phyloP scores from a whole-genome alignment of 495 filamentous ascomycete genomes.

The Penicillium chermesinum region DNA sequence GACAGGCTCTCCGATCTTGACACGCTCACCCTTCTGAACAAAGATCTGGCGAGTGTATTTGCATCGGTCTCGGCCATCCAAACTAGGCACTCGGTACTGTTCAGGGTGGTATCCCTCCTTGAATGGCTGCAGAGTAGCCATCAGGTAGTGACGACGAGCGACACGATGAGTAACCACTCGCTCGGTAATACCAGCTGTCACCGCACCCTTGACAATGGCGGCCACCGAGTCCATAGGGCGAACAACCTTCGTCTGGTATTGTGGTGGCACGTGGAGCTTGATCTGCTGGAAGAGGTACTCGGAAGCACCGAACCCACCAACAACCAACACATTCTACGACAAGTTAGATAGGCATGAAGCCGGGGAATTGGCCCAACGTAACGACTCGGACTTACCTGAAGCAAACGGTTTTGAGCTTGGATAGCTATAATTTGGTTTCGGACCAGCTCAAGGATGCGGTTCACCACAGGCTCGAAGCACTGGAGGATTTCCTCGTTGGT shows the following conservation, averaged over 20 bases:
- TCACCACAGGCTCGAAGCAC: constrained; percentile 76
- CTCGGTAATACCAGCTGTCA: constrained; percentile 92
- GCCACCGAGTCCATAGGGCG: constrained; percentile 82
- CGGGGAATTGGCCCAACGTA: not conserved
- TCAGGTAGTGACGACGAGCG: constrained; percentile 96
- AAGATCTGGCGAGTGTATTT: constrained; percentile 99
- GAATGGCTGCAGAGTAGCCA: constrained; percentile 98
- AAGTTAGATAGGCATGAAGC: constrained; percentile 18
- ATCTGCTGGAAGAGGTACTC: constrained; percentile 84
- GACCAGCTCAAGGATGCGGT: constrained; percentile 70
- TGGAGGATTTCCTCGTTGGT: constrained; percentile 78
- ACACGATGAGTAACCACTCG: constrained; percentile 94
- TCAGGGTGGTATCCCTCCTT: constrained; percentile 98
- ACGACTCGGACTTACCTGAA: constrained; percentile 52
- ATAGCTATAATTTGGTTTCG: constrained; percentile 79
- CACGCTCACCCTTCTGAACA: constrained; percentile 96
- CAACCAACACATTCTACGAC: constrained; percentile 64
- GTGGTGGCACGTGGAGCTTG: constrained; percentile 71
- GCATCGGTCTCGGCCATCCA: constrained; percentile 96
- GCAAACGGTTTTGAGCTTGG: constrained; percentile 64
- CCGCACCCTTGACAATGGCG: constrained; percentile 75
- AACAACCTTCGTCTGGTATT: constrained; percentile 74
- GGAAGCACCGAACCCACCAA: constrained; percentile 75
- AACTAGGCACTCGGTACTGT: constrained; percentile 91
- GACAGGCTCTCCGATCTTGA: constrained; percentile 98